Conservation (phyloP, 208 protist species). For the Blastocrithidia nonstop region DNA sequence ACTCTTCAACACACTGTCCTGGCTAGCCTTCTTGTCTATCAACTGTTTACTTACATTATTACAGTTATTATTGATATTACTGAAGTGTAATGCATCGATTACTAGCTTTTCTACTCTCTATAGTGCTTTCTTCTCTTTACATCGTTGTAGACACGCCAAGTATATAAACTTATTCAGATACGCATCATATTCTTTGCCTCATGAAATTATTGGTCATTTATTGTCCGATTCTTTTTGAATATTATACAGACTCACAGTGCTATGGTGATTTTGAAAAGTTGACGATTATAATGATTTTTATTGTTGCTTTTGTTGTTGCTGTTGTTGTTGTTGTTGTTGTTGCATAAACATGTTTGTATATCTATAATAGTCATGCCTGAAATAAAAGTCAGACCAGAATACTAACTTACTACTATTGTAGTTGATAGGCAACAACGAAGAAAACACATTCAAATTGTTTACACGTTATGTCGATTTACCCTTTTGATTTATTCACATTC, state of each 20-base stretch:
- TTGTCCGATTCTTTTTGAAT: no score
- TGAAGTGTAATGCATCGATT: no score
- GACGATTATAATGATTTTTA: no score
- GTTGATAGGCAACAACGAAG: slow-evolving; percentile 28
- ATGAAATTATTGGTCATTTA: no score
- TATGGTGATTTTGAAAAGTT: no score
- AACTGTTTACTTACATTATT: no score
- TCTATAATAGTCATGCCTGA: slow-evolving; percentile 13
- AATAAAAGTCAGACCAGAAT: slow-evolving; percentile 59
- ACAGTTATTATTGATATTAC: no score
- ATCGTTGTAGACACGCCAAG: slow-evolving; percentile 17
- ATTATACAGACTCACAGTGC: no score
- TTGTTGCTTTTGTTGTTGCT: no score
- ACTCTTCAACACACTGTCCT: slow-evolving; percentile 7
- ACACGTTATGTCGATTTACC: slow-evolving; percentile 38
- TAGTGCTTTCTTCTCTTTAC: slow-evolving; percentile 7
- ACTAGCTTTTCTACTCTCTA: slow-evolving; percentile 6
- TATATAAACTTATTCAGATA: slow-evolving; percentile 27
- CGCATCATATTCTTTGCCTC: slow-evolving; percentile 26
- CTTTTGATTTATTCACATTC: no score
- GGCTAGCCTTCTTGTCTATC: neutral
- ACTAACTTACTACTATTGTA: slow-evolving; percentile 59
- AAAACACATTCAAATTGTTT: slow-evolving; percentile 3
- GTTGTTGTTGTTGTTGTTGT: no score
- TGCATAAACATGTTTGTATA: no score